These are phyloP conservation scores for Populus simonii DNA, from an alignment of 345 rosid species.

Conservation along the genomic window DNA sequence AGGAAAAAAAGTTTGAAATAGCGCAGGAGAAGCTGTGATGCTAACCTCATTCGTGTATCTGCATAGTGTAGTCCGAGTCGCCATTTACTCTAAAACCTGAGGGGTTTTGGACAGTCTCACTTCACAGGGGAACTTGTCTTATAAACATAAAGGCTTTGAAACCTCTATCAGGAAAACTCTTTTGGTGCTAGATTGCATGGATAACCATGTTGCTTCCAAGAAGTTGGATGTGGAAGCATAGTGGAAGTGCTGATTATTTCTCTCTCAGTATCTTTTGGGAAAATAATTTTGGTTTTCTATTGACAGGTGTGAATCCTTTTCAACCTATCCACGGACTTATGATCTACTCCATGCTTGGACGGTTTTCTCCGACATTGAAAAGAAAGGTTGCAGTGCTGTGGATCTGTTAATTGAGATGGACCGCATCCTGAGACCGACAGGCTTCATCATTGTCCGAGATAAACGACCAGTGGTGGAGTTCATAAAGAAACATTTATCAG, in stretches of 20 bases:
- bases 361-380: slow-evolving; percentile 29
- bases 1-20: not conserved
- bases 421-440: slow-evolving; percentile 84
- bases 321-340: slow-evolving; percentile 87
- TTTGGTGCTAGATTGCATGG: not conserved
- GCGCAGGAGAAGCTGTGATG: not conserved
- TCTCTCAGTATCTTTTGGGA: not conserved
- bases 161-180: not conserved
- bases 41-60: not conserved
- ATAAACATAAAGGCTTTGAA: not conserved
- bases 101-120: not conserved
- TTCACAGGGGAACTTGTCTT: not conserved
- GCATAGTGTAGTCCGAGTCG: no score
- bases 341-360: slow-evolving; percentile 41
- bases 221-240: not conserved
- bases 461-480: slow-evolving; percentile 56
- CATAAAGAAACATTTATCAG: slow-evolving; percentile 60
- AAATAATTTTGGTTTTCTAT: not conserved
- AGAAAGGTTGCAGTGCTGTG: slow-evolving; percentile 72
- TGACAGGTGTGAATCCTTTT: slow-evolving; percentile 87
- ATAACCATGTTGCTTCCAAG: not conserved
- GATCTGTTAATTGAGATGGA: slow-evolving; percentile 93
- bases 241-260: not conserved
- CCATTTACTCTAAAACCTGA: not conserved
- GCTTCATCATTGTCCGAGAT: slow-evolving; percentile 72